A percentile compares a stretch with the other conserved stretches of the same genome.
phyloP scores from a whole-genome alignment of 2,329 filamentous ascomycete species.

The Ascochyta fabae region DNA sequence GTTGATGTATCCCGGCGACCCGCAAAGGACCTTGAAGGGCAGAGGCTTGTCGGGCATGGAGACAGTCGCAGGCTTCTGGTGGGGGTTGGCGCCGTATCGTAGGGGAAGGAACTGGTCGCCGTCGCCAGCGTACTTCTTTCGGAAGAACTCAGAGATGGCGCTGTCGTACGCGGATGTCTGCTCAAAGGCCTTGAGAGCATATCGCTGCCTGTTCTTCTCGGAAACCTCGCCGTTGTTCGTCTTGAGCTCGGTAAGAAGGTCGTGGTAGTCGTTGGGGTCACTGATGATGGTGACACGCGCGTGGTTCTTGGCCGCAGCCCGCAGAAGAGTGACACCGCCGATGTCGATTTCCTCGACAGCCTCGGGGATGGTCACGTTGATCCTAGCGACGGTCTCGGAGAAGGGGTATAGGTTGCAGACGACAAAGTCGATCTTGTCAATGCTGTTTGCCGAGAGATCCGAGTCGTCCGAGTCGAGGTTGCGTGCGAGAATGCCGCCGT shows the following conservation, averaged over 20 bases:
- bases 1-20: conserved; percentile 96
- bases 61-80: conserved; percentile 95
- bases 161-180: conserved; percentile 97
- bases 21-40: conserved; percentile 93
- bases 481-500: conserved; percentile 85
- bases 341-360: conserved; percentile 99
- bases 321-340: conserved; percentile 90
- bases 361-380: conserved; percentile 95
- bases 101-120: conserved; percentile 84
- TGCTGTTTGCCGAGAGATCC: conserved; percentile 69
- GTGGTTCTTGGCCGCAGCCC: conserved; percentile 98
- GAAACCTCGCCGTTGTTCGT: conserved; percentile 80
- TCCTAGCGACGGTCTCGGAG: conserved; percentile 96
- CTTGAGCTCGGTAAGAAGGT: conserved; percentile 90
- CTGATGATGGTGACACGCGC: conserved; percentile 92
- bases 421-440: conserved; percentile 52
- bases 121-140: conserved; percentile 90
- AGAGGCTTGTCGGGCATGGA: conserved; percentile 75
- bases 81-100: conserved; percentile 95
- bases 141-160: conserved; percentile 96
- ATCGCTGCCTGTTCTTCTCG: conserved; percentile 82
- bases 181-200: conserved; percentile 97
- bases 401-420: conserved; percentile 99
- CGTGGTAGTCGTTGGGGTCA: conserved; percentile 90
- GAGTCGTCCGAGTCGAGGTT: conserved; percentile 96